Conservation (phyloP, 129 eudicot species). For the Tanacetum coccineum region DNA sequence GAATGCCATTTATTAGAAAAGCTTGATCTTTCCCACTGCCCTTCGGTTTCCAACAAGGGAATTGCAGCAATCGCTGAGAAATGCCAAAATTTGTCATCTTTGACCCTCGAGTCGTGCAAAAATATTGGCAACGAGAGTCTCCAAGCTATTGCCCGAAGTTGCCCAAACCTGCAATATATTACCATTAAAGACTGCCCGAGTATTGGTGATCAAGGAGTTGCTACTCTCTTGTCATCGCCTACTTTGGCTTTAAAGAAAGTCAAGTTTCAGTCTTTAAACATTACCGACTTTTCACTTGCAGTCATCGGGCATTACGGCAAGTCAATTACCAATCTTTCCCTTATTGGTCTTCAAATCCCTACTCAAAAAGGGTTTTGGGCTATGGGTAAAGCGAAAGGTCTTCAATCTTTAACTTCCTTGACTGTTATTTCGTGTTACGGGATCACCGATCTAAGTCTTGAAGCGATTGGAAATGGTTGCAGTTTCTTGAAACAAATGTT, state of each 20-base stretch:
- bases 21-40: constrained; percentile 79
- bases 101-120: constrained; percentile 64
- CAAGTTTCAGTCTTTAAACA: constrained; percentile 64
- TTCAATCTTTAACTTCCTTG: constrained; percentile 49
- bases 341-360: constrained; percentile 55
- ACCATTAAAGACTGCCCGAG: constrained; percentile 70
- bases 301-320: constrained; percentile 89
- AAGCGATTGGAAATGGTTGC: constrained; percentile 79
- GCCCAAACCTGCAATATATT: constrained; percentile 66
- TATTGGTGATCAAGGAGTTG: constrained; percentile 81
- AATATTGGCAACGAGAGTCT: constrained; percentile 71
- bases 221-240: constrained; percentile 65
- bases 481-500: constrained; percentile 58
- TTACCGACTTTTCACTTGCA: constrained; percentile 82
- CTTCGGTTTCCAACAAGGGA: constrained; percentile 76
- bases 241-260: constrained; percentile 51
- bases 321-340: constrained; percentile 62
- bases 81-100: constrained; percentile 57
- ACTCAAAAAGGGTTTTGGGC: constrained; percentile 94
- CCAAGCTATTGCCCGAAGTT: constrained; percentile 62
- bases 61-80: too few species aligned
- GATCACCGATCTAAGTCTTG: constrained; percentile 68
- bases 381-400: constrained; percentile 85
- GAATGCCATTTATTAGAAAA: constrained; percentile 75
- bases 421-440: constrained; percentile 64